Percentiles rank a stretch among this genome's conserved stretches.
Evolutionary conservation across 2,329 filamentous ascomycete species (phyloP).

Genomic region (Pseudogymnoascus sp.): DNA sequence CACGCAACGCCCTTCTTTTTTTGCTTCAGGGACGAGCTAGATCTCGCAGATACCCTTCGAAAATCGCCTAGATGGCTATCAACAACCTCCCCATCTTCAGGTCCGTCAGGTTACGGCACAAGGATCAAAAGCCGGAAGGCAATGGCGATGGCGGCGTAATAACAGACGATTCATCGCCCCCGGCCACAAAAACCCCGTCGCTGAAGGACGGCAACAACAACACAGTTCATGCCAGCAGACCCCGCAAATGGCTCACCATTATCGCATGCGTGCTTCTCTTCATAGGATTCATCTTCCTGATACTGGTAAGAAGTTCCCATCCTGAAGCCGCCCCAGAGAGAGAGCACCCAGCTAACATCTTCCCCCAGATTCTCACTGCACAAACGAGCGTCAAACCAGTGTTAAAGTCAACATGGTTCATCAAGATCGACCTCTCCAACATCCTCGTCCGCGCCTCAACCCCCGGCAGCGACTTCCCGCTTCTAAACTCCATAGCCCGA

Average conservation of each 20-base stretch:
- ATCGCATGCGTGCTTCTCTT: conserved; percentile 63
- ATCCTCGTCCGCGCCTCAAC: conserved; percentile 37
- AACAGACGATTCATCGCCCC: neutral
- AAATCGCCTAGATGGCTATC: neutral
- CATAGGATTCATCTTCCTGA: conserved; percentile 65
- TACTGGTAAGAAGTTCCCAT: conserved; percentile 50
- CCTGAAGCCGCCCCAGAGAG: neutral
- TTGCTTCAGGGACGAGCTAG: neutral
- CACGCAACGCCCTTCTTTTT: neutral
- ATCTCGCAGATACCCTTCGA: neutral
- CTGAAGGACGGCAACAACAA: neutral
- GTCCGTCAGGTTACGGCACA: neutral
- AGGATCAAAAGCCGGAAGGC: neutral
- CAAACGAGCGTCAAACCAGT: conserved; percentile 56
- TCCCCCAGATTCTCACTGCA: conserved; percentile 53
- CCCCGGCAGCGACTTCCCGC: conserved; percentile 43
- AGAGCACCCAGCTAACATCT: neutral
- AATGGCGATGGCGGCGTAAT: neutral
- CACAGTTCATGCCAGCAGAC: neutral
- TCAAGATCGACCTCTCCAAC: conserved; percentile 72
- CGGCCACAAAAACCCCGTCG: neutral
- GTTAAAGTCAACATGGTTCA: conserved; percentile 68
- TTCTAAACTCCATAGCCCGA: conserved; percentile 82
- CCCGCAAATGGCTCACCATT: conserved; percentile 46
- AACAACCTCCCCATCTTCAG: neutral